These are phyloP conservation scores for Alternaria gaisen DNA, from an alignment of 2,329 filamentous ascomycete genomes.

Conservation along the genomic window DNA sequence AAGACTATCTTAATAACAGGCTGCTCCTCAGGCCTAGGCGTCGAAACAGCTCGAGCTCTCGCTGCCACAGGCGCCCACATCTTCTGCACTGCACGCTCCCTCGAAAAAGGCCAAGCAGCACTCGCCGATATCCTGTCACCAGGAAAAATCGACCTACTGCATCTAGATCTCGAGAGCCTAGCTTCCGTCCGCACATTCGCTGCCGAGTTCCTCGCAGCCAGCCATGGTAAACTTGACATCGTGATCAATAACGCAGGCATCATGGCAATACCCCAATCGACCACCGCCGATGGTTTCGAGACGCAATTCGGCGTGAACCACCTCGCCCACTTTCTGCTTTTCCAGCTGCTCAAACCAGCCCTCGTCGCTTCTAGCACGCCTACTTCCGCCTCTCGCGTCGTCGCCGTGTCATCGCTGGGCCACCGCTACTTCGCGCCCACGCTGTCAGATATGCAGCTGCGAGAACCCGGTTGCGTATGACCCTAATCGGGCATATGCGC, in stretches of 20 bases:
- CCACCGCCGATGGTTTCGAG: neutral
- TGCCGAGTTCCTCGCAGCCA: neutral
- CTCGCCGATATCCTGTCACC: slow-evolving; percentile 4
- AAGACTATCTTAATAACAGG: slow-evolving; percentile 41
- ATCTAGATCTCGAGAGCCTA: neutral
- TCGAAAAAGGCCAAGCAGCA: slow-evolving; percentile 22
- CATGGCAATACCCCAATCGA: neutral
- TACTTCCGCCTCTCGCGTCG: neutral
- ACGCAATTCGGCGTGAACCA: neutral
- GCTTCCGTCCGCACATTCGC: neutral
- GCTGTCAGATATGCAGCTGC: neutral
- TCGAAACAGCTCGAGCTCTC: slow-evolving; percentile 51
- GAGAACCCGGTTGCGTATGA: neutral
- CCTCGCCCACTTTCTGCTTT: neutral
- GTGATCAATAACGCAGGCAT: neutral
- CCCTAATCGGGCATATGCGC: neutral
- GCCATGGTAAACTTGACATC: neutral
- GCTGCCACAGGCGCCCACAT: slow-evolving; percentile 57
- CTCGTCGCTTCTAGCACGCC: neutral
- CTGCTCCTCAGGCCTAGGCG: slow-evolving; percentile 36
- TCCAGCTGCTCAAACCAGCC: neutral
- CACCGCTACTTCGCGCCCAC: neutral
- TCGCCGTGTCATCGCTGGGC: neutral
- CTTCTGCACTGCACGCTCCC: slow-evolving; percentile 54
- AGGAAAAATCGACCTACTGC: neutral